Base-by-base conservation (phyloP, 345 rosid genomes). In the Camelina laxa region DNA sequence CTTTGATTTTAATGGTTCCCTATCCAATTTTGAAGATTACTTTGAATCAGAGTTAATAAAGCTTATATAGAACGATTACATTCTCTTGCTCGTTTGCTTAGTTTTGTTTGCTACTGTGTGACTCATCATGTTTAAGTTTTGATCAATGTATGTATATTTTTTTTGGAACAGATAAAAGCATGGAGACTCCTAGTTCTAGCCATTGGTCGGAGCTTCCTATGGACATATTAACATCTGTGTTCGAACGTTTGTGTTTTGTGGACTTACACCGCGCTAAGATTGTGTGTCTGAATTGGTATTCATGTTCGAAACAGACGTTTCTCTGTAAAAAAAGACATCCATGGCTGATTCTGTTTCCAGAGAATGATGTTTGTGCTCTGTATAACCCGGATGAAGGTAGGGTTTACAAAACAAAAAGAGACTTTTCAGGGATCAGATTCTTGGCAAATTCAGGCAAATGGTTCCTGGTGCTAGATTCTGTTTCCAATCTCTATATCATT, bases 181-280 rank as follows among this genome's bases (percentile, higher is more conserved):
- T 41, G 30, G 20, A 67, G 24, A 15, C 42, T 41, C 53, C 9
- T 24, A 24, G 13, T n/a, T 41, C 1, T 17, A 4, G 63, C 30
- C 9, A 16, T 14, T 68, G 53, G 72, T 68, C 63, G 1, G 63
- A 68, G 53, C 62, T 68, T 7, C 63, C 73, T 6, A 7, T 3
- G 5, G 74, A 70, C 56, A 70, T 42, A 0, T 58, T 70, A 33
- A 45, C 35, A 30, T 70, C 14, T 45, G 7, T 70, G 31, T 57
- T 69, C 10, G n/a, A 57, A 45, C 65, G 16, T 45, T 13, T 45
- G n/a, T 9, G 16, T 19, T 45, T 31, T 21, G 5, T 48, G 3
- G 58, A 45, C 33, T 59, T 47, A 24, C 45, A 33, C 56, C 58
- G 66, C 5, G 48, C 65, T 15, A 70, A 33, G 17, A 9, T 48